These are phyloP conservation scores for Rhizopus stolonifer DNA, from an alignment of 371 early-diverging fungal species.

Conservation along the genomic window DNA sequence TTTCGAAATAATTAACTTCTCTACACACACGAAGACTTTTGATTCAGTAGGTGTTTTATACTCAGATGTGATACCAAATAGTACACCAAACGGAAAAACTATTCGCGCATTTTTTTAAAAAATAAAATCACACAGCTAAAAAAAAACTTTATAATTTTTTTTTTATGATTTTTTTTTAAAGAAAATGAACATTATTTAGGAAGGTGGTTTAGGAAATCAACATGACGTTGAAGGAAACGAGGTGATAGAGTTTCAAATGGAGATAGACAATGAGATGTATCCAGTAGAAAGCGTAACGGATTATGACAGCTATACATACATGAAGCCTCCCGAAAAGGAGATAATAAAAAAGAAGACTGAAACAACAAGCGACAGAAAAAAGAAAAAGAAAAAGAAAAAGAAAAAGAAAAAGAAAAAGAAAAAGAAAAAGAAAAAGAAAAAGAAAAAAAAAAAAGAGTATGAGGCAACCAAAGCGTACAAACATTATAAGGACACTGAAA, in stretches of 20 bases:
- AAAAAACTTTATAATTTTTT: too few species aligned
- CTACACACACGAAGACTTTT: too few species aligned
- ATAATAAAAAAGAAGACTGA: not conserved
- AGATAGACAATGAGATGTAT: constrained; percentile 2
- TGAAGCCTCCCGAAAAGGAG: not conserved
- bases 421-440: not conserved
- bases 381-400: not conserved
- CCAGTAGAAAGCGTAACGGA: constrained; percentile 3
- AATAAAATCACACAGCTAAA: not conserved
- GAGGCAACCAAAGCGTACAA: not conserved
- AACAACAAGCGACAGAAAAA: not conserved
- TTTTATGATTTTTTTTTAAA: not conserved
- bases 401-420: not conserved
- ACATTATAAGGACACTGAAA: constrained; percentile 3
- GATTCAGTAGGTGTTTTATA: too few species aligned
- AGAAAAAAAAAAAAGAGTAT: not conserved
- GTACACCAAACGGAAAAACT: constrained; percentile 4
- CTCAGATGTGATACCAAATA: too few species aligned
- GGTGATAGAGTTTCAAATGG: constrained; percentile 1
- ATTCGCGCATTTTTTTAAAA: not conserved
- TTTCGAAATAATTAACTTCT: too few species aligned
- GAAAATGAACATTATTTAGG: not conserved
- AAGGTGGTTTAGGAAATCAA: constrained; percentile 3
- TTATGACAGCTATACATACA: too few species aligned
- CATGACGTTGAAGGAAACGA: not conserved